Evolutionary conservation across 139 green algal species (phyloP).

Genomic region (Eudorina sp.): DNA sequence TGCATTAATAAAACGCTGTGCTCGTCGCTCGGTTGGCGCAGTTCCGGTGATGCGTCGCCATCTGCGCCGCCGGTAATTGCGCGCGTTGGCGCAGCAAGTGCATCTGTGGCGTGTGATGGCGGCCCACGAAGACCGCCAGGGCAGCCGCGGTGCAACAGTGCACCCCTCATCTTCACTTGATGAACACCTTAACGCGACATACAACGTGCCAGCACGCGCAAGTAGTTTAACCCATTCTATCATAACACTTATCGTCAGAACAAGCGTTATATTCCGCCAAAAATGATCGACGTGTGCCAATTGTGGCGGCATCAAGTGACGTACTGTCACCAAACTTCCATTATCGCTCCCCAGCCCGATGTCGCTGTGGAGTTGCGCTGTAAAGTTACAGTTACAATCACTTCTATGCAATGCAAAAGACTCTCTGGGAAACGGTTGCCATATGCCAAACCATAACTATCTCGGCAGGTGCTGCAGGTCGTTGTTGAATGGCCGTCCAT

Average conservation of each 20-base stretch:
- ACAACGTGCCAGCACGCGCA: not conserved
- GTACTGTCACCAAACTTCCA: no score
- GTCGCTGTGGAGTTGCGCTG: no score
- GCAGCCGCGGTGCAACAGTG: constrained; percentile 17
- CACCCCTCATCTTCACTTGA: not conserved
- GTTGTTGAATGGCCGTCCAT: no score
- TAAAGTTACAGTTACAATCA: no score
- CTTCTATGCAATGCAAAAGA: no score
- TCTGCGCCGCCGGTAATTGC: not conserved
- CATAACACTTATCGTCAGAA: not conserved
- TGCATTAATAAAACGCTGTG: not conserved
- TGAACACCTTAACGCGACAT: not conserved
- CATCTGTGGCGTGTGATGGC: constrained; percentile 1
- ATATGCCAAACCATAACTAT: no score
- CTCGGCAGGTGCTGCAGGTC: no score
- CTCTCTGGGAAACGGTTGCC: no score
- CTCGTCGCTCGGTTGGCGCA: not conserved
- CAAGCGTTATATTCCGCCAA: no score
- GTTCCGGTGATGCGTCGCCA: constrained; percentile 29
- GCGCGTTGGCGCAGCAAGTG: not conserved
- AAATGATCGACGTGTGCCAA: no score
- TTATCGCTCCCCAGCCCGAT: no score
- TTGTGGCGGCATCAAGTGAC: no score
- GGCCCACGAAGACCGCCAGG: not conserved
- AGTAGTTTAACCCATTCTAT: not conserved